These are phyloP conservation scores for Nannizziopsis arthrosporioides DNA, from an alignment of 2,329 filamentous ascomycete species.

Conservation along the genomic window DNA sequence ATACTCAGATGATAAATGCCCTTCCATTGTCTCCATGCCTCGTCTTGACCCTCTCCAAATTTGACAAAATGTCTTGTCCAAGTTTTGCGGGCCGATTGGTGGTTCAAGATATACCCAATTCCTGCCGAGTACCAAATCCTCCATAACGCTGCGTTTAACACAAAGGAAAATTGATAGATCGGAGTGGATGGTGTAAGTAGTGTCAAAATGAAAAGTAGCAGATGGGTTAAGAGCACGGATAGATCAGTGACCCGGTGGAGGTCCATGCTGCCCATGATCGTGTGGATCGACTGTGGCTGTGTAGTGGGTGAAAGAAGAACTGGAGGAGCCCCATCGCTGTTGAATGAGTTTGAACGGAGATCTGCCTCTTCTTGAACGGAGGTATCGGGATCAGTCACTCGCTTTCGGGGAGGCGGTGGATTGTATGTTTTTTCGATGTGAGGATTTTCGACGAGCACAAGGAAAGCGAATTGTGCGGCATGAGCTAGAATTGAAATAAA, in stretches of 20 bases:
- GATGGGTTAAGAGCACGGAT: constrained; percentile 61
- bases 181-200: constrained; percentile 65
- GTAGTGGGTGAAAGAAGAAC: constrained; percentile 34
- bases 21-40: constrained; percentile 98
- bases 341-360: constrained; percentile 24
- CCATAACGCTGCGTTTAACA: constrained; percentile 69
- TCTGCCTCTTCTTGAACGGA: constrained; percentile 21
- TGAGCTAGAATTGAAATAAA: constrained; percentile 95
- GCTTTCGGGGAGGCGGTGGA: constrained; percentile 61
- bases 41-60: constrained; percentile 76
- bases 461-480: constrained; percentile 84
- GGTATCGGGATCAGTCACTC: constrained; percentile 24
- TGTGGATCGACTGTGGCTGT: constrained; percentile 61
- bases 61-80: constrained; percentile 98
- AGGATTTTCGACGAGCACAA: constrained; percentile 84
- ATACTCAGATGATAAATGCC: constrained; percentile 88
- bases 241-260: constrained; percentile 78
- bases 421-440: constrained; percentile 99
- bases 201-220: constrained; percentile 64
- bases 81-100: constrained; percentile 78
- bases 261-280: constrained; percentile 82
- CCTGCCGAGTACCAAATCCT: constrained; percentile 86
- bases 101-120: constrained; percentile 70
- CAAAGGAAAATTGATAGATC: constrained; percentile 64
- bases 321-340: constrained; percentile 29